Percentiles rank a stretch among this genome's conserved stretches.
Evolutionary conservation across 345 rosid genomes (phyloP).

Genomic region (Mangifera indica): DNA sequence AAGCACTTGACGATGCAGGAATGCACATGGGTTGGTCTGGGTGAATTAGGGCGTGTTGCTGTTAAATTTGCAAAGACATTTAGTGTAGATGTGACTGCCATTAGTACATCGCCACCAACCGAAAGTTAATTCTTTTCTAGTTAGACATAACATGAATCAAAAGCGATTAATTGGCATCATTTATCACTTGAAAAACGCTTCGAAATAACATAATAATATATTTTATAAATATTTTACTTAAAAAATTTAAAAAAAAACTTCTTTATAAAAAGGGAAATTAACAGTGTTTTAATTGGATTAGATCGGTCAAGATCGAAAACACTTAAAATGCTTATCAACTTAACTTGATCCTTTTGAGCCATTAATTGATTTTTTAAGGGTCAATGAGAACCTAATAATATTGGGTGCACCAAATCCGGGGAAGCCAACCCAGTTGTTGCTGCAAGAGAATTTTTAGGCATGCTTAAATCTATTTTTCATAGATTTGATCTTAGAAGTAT

Average conservation of each 20-base stretch:
- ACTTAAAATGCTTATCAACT: no score
- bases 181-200: neutral
- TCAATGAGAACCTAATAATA: slow-evolving; percentile 29
- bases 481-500: neutral
- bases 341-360: neutral
- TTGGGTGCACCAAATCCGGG: slow-evolving; percentile 23
- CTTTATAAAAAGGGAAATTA: no score
- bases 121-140: slow-evolving; percentile 16
- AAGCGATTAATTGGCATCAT: slow-evolving; percentile 11
- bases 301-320: neutral
- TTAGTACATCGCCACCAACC: slow-evolving; percentile 11
- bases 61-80: slow-evolving; percentile 32
- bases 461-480: no score
- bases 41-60: slow-evolving; percentile 27
- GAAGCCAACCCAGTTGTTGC: slow-evolving; percentile 5
- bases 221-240: no score
- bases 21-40: slow-evolving; percentile 17
- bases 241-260: no score
- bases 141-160: slow-evolving; percentile 11
- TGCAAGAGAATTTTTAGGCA: no score
- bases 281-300: no score
- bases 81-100: slow-evolving; percentile 21
- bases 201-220: no score
- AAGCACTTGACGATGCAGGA: slow-evolving; percentile 12
- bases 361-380: slow-evolving; percentile 20